Conservation (phyloP, 805 yeast genomes). For the Candida golubevii region DNA sequence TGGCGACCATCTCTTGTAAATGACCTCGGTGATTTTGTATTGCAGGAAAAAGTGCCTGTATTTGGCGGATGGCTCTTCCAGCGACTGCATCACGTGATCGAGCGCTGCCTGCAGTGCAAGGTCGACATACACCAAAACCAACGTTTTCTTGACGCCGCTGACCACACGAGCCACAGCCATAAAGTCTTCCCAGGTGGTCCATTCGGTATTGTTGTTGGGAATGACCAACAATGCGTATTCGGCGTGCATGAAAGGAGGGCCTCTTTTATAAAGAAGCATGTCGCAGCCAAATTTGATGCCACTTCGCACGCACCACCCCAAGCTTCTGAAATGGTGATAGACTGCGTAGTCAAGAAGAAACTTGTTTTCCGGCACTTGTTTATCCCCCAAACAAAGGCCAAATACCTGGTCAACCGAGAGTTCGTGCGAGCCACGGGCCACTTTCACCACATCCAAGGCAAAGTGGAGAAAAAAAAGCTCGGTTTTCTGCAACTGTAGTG, state of each 20-base stretch:
- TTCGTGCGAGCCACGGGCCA: constrained; percentile 17
- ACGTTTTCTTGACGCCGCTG: constrained; percentile 78
- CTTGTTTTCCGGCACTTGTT: constrained; percentile 9
- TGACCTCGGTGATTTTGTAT: constrained; percentile 58
- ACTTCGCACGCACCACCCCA: constrained; percentile 91
- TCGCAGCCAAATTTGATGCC: constrained; percentile 95
- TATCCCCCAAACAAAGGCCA: constrained; percentile 19
- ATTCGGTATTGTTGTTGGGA: constrained; percentile 30
- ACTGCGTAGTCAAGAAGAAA: constrained; percentile 61
- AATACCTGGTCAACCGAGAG: constrained; percentile 22
- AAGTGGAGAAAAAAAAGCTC: constrained; percentile 70
- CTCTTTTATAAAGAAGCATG: constrained; percentile 74
- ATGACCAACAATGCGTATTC: constrained; percentile 67
- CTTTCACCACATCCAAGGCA: constrained; percentile 48
- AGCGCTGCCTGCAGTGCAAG: constrained; percentile 39
- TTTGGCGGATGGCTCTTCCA: neutral
- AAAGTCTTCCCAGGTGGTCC: constrained; percentile 52
- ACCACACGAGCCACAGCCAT: constrained; percentile 74
- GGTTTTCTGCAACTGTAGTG: constrained; percentile 65
- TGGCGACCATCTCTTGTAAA: constrained; percentile 82
- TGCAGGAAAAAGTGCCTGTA: constrained; percentile 27
- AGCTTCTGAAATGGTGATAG: constrained; percentile 81
- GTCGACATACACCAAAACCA: constrained; percentile 66
- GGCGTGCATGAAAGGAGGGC: constrained; percentile 96
- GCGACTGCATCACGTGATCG: constrained; percentile 5